Evolutionary conservation across 2,329 filamentous ascomycete species (phyloP), one percentile per base, ranked within the genome.

Genomic region (Cladosporium oxysporum): DNA sequence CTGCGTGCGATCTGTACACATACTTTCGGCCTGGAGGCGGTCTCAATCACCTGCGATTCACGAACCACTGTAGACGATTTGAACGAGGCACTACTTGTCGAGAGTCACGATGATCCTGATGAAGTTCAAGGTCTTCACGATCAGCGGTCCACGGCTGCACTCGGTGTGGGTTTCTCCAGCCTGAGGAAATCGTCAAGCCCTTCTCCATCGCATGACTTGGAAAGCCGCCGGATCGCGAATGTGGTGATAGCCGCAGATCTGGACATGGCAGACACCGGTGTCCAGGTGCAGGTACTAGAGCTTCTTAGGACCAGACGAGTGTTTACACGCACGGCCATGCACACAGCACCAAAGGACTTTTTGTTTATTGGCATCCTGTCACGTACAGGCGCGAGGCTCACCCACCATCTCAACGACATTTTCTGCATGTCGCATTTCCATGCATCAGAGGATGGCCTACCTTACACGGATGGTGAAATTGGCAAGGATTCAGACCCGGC

Each of bases 351-450:
- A 0, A 89, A 88, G 74, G 85, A 87, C 31, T 96, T 97, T 75
- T 81, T 97, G 29, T 88, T 97, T 69, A 81, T 97, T 33, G 90
- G 91, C 1, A 80, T 96, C n/a, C 80, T 73, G 1, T 79, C 79
- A 18, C 75, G 71, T 7, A 74, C 77, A 21, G 66, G 69, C 10
- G 67, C 71, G 7, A 73, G 76, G 21, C 69, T 84, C 55, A 78
- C 73, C 2, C 74, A 76, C 50, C 83, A 84, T 70, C 70, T 84
- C 64, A 96, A 93, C 72, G 92, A 98, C 66, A 87, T 91, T 69
- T 90, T 98, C 70, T 92, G 93, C 75, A 88, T 98, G 66, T 94
- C 91, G 0, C 93, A 98, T 77, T 91, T 89, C 80, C 93, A 98
- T 73, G 6, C 77, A 79, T 57, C 49, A 18, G 61, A 55, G n/a